Percentiles rank a stretch among this genome's conserved stretches.
Evolutionary conservation across 2,329 filamentous ascomycete species (phyloP).

Genomic region (Botryotinia globosa): DNA sequence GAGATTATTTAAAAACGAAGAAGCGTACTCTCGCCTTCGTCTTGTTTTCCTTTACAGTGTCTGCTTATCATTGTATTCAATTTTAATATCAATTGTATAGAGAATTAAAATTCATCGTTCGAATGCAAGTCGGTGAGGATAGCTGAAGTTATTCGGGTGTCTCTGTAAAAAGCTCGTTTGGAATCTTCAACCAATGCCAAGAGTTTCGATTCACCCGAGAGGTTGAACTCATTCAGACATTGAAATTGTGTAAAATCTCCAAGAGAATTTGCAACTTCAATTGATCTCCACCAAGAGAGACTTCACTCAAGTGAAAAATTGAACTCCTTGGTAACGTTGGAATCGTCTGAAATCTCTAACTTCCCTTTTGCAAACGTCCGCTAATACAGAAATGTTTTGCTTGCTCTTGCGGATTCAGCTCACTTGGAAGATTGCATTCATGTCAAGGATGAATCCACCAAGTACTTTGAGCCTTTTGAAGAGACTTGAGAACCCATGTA

Average conservation of each 20-base stretch:
- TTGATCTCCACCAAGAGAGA: background rate
- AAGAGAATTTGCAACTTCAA: background rate
- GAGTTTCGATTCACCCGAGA: background rate
- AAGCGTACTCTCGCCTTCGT: background rate
- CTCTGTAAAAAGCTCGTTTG: background rate
- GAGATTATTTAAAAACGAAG: background rate
- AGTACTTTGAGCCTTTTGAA: too few species aligned
- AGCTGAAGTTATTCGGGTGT: background rate
- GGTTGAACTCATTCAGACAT: background rate
- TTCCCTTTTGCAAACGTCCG: background rate
- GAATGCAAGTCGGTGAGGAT: background rate
- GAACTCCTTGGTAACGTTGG: background rate
- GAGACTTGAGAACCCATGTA: background rate
- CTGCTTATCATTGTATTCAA: background rate
- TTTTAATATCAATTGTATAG: background rate
- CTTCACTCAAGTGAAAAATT: background rate
- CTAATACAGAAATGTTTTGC: background rate
- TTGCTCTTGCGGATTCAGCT: background rate
- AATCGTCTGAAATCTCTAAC: background rate
- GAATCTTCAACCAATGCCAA: background rate
- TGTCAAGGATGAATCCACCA: background rate
- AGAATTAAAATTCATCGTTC: background rate
- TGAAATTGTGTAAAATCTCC: background rate
- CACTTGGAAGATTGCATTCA: background rate
- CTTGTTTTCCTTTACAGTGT: background rate